A percentile compares a stretch with the other conserved stretches of the same genome.
These are phyloP conservation scores for Trichaptum fuscoviolaceum DNA, from an alignment of 768 basidiomycete genomes.

Conservation along the genomic window DNA sequence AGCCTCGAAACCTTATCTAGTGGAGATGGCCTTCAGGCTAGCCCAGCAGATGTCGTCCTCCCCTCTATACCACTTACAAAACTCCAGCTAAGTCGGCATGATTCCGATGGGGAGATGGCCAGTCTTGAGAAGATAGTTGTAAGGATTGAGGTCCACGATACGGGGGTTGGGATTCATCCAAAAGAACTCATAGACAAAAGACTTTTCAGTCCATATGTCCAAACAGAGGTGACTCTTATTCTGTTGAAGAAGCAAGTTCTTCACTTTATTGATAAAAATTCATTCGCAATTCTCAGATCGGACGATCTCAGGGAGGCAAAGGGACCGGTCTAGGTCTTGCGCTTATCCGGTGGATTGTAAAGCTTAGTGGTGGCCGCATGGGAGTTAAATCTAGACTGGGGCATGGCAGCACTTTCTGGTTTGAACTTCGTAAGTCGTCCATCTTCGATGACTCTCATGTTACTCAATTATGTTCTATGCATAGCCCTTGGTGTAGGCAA, in stretches of 20 bases:
- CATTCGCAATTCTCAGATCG: no score
- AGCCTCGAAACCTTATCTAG: no score
- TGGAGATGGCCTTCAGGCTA: not conserved
- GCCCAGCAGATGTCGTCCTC: not conserved
- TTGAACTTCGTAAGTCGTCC: conserved; percentile 53
- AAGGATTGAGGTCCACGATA: conserved; percentile 33
- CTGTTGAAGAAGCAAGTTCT: no score
- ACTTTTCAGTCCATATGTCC: conserved; percentile 7
- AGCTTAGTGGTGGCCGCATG: conserved; percentile 64
- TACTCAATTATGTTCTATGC: not conserved
- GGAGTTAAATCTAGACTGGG: conserved; percentile 49
- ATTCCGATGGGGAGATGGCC: conserved; percentile 6
- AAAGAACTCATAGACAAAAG: conserved; percentile 26
- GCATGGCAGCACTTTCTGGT: conserved; percentile 82
- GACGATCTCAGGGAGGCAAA: conserved; percentile 37
- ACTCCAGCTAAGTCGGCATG: not conserved
- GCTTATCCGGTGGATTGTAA: conserved; percentile 74
- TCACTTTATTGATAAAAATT: no score
- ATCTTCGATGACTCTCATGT: not conserved
- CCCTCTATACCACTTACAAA: conserved; percentile 1
- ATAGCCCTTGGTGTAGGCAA: conserved; percentile 60
- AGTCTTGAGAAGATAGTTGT: conserved; percentile 16
- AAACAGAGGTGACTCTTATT: not conserved
- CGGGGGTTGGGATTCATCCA: conserved; percentile 26
- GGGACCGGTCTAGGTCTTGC: conserved; percentile 73